Conservation (phyloP, 306 rosid genomes). For the Erythrophleum fordii region DNA sequence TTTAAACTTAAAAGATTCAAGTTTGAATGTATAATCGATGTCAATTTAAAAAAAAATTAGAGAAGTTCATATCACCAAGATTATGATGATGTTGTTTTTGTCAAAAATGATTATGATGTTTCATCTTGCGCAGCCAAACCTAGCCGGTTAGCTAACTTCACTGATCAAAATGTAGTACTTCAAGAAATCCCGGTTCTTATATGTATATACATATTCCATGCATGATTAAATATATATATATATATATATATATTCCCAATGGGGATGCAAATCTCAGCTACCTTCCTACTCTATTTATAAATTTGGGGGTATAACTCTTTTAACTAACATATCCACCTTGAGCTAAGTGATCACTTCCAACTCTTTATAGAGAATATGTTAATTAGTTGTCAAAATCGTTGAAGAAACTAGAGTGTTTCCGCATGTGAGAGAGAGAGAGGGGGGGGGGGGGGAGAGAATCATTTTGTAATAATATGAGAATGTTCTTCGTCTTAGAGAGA, state of each 20-base stretch:
- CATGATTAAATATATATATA: conserved; percentile 33
- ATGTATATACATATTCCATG: neutral
- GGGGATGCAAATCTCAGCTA: neutral
- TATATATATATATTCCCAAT: conserved; percentile 31
- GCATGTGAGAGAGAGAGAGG: neutral
- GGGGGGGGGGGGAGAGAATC: conserved; percentile 37
- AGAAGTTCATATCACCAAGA: conserved; percentile 14
- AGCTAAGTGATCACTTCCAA: neutral
- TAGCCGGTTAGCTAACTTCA: conserved; percentile 11
- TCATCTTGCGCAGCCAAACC: conserved; percentile 42
- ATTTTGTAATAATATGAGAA: conserved; percentile 51
- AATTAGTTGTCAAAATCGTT: conserved; percentile 5
- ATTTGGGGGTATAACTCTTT: neutral
- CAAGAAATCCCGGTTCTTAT: conserved; percentile 37
- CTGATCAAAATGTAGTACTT: conserved; percentile 25
- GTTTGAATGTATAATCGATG: neutral
- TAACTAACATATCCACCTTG: neutral
- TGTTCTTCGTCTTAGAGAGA: conserved; percentile 29
- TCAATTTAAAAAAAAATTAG: neutral
- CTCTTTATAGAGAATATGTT: neutral
- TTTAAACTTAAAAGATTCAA: neutral
- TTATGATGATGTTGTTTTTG: conserved; percentile 16
- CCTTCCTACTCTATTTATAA: neutral
- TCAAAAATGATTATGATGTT: conserved; percentile 44
- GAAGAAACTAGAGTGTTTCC: conserved; percentile 15